phyloP scores from a whole-genome alignment of 2,329 filamentous ascomycete genomes.

The Chalara sp. region DNA sequence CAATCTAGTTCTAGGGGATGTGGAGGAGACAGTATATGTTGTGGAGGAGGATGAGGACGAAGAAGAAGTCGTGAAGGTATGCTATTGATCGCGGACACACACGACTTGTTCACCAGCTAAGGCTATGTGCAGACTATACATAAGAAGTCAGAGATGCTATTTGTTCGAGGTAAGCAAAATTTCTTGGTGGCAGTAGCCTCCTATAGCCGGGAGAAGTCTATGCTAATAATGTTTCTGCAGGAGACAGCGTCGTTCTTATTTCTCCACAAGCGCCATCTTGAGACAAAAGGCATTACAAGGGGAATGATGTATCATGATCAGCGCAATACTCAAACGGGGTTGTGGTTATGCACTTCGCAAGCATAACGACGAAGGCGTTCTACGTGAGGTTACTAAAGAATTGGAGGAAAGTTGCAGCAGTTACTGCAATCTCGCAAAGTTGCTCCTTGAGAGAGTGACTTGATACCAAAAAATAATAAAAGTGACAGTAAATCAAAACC shows the following conservation, averaged over 20 bases:
- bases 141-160: constrained; percentile 98
- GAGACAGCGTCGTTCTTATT: constrained; percentile 67
- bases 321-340: too few relatives aligned
- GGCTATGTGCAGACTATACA: constrained; percentile 64
- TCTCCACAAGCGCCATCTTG: constrained; percentile 40
- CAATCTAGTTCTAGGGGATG: constrained; percentile 91
- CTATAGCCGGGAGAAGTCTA: too few relatives aligned
- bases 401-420: too few relatives aligned
- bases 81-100: constrained; percentile 13
- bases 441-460: too few relatives aligned
- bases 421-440: too few relatives aligned
- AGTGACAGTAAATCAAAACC: too few relatives aligned
- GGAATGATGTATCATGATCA: too few relatives aligned
- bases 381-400: too few relatives aligned
- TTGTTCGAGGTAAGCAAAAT: constrained; percentile 71
- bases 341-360: too few relatives aligned
- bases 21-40: constrained; percentile 94
- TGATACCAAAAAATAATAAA: too few relatives aligned
- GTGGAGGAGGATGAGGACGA: constrained; percentile 83
- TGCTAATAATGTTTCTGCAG: constrained; percentile 31
- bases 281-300: background rate
- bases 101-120: background rate
- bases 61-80: constrained; percentile 68
- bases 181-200: too few relatives aligned
- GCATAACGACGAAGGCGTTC: too few relatives aligned